Percentiles rank a stretch among this genome's conserved stretches.
phyloP scores from a whole-genome alignment of 2,329 filamentous ascomycete species.

The Zymoseptoria brevis region DNA sequence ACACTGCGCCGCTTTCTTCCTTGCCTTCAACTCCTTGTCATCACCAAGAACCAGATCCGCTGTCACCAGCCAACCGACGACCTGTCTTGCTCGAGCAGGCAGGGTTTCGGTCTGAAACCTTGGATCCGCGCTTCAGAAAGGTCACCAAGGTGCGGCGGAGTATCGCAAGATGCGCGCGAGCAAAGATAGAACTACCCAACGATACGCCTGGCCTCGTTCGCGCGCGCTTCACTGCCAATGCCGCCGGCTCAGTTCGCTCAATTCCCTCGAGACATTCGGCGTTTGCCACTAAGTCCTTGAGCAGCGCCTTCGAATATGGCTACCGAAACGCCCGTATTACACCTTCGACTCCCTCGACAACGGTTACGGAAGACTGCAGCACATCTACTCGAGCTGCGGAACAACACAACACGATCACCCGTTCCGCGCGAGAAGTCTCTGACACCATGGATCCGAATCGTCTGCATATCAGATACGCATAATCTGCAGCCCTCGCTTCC shows the following conservation, averaged over 20 bases:
- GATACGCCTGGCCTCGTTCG: neutral
- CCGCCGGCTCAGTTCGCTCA: neutral
- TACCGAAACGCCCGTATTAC: neutral
- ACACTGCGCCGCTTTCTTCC: no score
- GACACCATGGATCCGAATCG: constrained; percentile 1
- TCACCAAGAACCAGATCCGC: no score
- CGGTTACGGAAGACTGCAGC: neutral
- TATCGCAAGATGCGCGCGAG: neutral
- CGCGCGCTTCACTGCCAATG: neutral
- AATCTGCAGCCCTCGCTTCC: constrained; percentile 13
- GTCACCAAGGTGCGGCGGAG: neutral
- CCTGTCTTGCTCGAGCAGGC: no score
- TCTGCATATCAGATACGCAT: constrained; percentile 26
- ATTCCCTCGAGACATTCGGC: no score
- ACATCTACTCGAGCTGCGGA: neutral
- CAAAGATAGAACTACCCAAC: neutral
- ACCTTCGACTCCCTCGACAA: neutral
- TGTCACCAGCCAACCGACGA: no score
- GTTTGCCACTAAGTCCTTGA: neutral
- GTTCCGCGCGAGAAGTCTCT: neutral
- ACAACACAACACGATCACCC: neutral
- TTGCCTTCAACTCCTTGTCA: no score
- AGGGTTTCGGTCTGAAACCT: neutral
- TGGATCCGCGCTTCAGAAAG: neutral
- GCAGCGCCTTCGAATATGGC: neutral